These are phyloP conservation scores for Candida sp. DNA, from an alignment of 1,139 yeast genomes.

Conservation along the genomic window DNA sequence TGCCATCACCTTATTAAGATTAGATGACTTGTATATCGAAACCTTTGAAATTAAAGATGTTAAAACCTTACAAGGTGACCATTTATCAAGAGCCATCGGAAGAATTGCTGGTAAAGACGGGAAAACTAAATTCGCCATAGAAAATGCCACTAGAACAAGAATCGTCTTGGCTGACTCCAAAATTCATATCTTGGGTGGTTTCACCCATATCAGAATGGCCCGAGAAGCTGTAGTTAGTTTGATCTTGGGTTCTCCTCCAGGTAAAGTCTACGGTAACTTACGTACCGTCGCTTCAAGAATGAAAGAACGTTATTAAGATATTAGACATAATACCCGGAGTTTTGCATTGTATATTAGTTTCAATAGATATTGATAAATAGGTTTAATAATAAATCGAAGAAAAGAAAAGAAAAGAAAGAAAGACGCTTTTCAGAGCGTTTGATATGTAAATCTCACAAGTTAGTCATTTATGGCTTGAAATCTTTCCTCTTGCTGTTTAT, in stretches of 20 bases:
- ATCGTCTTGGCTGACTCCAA: slow-evolving; percentile 95
- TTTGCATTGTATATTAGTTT: neutral
- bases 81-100: slow-evolving; percentile 96
- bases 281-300: slow-evolving; percentile 96
- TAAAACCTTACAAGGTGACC: slow-evolving; percentile 93
- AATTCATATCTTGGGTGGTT: slow-evolving; percentile 95
- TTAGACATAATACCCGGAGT: neutral
- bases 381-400: neutral
- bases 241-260: slow-evolving; percentile 98
- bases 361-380: neutral
- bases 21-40: slow-evolving; percentile 95
- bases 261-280: slow-evolving; percentile 95
- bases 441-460: too few species aligned
- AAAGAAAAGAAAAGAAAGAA: too few species aligned
- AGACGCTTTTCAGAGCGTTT: too few species aligned
- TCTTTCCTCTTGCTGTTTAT: too few species aligned
- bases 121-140: slow-evolving; percentile 96
- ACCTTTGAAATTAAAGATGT: slow-evolving; percentile 97
- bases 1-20: slow-evolving; percentile 88
- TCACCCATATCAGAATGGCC: slow-evolving; percentile 95
- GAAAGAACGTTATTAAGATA: slow-evolving; percentile 81
- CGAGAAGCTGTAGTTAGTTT: slow-evolving; percentile 93
- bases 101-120: slow-evolving; percentile 99
- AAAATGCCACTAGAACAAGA: slow-evolving; percentile 97
- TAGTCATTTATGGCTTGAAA: too few species aligned